Base-by-base conservation (phyloP, 805 yeast genomes). In the Hanseniaspora mollemarum region DNA sequence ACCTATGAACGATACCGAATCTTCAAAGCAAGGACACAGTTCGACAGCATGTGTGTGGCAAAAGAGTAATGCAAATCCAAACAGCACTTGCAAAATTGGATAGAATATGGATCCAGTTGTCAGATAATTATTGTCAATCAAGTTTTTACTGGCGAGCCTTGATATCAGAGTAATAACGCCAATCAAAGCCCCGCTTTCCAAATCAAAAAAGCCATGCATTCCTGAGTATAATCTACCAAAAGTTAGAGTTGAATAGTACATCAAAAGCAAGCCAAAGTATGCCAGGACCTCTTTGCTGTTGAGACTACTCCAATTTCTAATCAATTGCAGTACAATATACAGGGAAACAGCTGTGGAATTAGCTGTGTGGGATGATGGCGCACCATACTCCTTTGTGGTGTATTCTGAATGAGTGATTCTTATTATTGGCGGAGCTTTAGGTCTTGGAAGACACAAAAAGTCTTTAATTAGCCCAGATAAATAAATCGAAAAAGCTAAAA, bases 1-100 rank as follows among this genome's bases (percentile, higher is more conserved):
- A 2, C 95, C 95, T 48, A 88, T 69, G 59, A 90, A 90, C 4
- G 97, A 94, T 28, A 90, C 95, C 18, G 87, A 78, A 62, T 90
- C 98, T 60, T 88, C 96, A 61, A 82, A 90, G 63, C 98, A 92
- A 1, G 98, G 98, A 61, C 98, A 90, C 57, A 81, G 83, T 58
- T 92, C 98, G 19, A 83, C 79, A 1, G 97, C 97, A 53, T 75
- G 77, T 0, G 87, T 83, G 65, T 87, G 95, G 38, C 72, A 64
- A 58, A 82, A 79, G 21, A 88, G 73, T 31, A 83, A 59, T 1
- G 67, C 54, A 40, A 81, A 72, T 1, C 73, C 70, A 22, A 69
- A 57, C 0, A 69, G 58, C 1, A 77, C 59, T 1, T 71, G 57
- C 0, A 62, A 12, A 0, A 74, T 50, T 2, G 77, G 69, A 15